phyloP scores from a whole-genome alignment of 257 asterid genomes.

The Gentiana dahurica region DNA sequence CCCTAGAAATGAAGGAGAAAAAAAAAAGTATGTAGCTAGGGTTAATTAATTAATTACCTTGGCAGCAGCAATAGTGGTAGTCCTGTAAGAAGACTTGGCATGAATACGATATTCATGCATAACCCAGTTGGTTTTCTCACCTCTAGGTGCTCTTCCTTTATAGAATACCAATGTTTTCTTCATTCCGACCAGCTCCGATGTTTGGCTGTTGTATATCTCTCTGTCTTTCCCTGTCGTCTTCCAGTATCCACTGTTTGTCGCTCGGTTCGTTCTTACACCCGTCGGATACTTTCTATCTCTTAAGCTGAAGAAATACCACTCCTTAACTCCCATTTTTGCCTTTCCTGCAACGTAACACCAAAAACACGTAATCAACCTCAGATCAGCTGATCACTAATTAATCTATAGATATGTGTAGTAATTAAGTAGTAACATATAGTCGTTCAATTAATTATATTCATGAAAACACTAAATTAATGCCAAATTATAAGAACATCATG shows the following conservation, averaged over 20 bases:
- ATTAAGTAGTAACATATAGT: too few relatives aligned
- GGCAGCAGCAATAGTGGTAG: slow-evolving; percentile 6
- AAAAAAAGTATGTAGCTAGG: not conserved
- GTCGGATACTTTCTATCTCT: slow-evolving; percentile 90
- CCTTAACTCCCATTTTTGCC: slow-evolving; percentile 93
- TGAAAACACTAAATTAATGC: too few relatives aligned
- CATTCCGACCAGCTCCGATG: slow-evolving; percentile 74
- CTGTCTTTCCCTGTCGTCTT: slow-evolving; percentile 91
- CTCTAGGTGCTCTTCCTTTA: slow-evolving; percentile 90
- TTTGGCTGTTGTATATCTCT: slow-evolving; percentile 66
- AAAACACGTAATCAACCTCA: too few relatives aligned
- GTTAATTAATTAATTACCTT: slow-evolving; percentile 32
- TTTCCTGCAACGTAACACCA: slow-evolving; percentile 29
- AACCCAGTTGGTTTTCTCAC: slow-evolving; percentile 92
- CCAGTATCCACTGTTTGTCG: slow-evolving; percentile 88
- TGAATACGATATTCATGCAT: slow-evolving; percentile 94
- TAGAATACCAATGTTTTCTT: slow-evolving; percentile 89
- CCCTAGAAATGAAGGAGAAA: not conserved
- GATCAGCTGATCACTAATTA: too few relatives aligned
- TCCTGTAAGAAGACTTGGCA: slow-evolving; percentile 63
- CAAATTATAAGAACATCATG: too few relatives aligned
- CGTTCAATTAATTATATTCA: too few relatives aligned
- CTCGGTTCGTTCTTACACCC: slow-evolving; percentile 83
- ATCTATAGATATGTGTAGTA: too few relatives aligned
- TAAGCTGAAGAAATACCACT: slow-evolving; percentile 89